Base-by-base conservation (phyloP, 2,329 filamentous ascomycete species). In the Microcera coccophila region DNA sequence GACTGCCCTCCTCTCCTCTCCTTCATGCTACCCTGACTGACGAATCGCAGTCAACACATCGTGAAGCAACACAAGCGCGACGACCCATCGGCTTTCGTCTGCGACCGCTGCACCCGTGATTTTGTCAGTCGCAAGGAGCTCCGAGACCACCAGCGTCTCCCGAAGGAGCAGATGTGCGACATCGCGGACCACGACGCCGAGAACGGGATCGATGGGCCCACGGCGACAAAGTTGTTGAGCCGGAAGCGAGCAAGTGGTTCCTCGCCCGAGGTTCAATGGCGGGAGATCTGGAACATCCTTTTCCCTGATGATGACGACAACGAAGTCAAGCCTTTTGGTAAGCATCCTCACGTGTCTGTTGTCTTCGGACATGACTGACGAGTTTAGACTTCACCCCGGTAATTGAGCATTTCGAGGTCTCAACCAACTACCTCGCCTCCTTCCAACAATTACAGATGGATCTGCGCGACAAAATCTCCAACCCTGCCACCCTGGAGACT, bases 31-130 rank as follows among this genome's bases (percentile, higher is more conserved):
- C n/a, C n/a, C n/a, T 28, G 8, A 22, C 53, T 58, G 31, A 61
- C 16, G 17, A 10, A 4, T 2, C 3, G 4, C 5, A 68, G 66
- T 24, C 67, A 70, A 41, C 67, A 70, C 38, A 70, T 70, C 15
- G 65, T 69, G 9, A 69, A 69, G 52, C 67, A 70, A 41, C 67
- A 70, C 36, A 69, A 68, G 47, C 62, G 67, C 5, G 65, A 68
- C 9, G 65, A 67, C 19, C 65, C 66, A 0, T 67, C 67, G 1
- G 64, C 67, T 2, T 69, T 67, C 11, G 58, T 68, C 14, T 70
- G 67, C 32, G 67, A 69, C 28, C 48, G 67, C 29, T 70, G 67
- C 46, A 70, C 63, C 16, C 64, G 61, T 12, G 65, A 69, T 42
- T 70, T 70, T 28, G 36, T 55, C 0, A 62, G 63, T 0, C 54